Base-by-base conservation (phyloP, 2,329 filamentous ascomycete genomes). In the Phoma sp. region DNA sequence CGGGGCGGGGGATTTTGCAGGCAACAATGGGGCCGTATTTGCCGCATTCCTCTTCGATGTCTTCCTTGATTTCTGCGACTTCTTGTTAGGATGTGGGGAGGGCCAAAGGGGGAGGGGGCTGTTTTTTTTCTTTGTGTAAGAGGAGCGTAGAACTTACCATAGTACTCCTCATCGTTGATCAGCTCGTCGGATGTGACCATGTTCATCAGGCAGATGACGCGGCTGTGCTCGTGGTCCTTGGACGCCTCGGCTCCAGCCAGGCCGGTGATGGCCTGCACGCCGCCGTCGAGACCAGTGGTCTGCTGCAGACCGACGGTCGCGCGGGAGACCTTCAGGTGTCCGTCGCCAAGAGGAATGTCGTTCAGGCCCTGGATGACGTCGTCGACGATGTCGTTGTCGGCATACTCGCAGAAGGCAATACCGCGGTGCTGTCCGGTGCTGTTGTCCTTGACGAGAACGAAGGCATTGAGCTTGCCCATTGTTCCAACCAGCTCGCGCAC, bases 101-200 rank as follows among this genome's bases (percentile, higher is more conserved):
- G 30, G 14, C 14, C 14, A 39, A 7, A 47, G 4, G 18, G 18
- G 18, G 18, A 2, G 18, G 18, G 18, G 18, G 18, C 18, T 18
- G 18, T 18, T 18, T 18, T 18, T 18, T 18, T 29, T 29, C 6
- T 29, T 29, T 29, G 27, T 29, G 6, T 29, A 7, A 9, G 27
- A 29, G 27, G 9, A 18, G 18, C 9, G 27, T 6, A 7, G 30
- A 14, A 66, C 80, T 70, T 82, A 93, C 93, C 93, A 77, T 97
- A 90, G 69, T 97, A 98, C 69, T 99, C 95, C 32, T 98, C 93
- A 46, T 87, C 88, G 71, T 98, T 93, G 77, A 97, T 86, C 23
- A 99, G 80, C 77, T 99, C 95, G 67, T 99, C 95, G 0, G 92
- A 83, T 0, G 95, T 99, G 32, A 99, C 93, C 95, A 99, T 99